Conservation (phyloP, 345 rosid species). For the Populus euphratica region DNA sequence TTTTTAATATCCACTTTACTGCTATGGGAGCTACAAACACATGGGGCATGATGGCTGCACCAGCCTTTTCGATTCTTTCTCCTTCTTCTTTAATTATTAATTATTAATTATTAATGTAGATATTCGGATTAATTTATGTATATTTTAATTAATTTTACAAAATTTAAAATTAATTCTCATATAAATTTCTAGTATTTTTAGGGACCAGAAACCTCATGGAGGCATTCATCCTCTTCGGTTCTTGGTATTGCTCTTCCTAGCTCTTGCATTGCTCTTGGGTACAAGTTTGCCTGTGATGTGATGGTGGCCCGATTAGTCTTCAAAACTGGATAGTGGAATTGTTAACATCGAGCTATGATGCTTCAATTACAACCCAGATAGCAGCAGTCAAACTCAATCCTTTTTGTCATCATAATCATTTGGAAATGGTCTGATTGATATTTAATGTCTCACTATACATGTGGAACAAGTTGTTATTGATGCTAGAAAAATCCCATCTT, state of each 20-base stretch:
- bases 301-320: neutral
- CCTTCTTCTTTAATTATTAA: no score
- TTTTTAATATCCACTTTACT: neutral
- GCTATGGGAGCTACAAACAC: neutral
- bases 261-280: neutral
- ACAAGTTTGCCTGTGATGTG: neutral
- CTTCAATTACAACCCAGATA: neutral
- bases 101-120: no score
- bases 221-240: neutral
- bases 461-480: no score
- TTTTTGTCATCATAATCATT: neutral
- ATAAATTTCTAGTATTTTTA: no score
- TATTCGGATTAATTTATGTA: rapidly evolving
- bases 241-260: neutral
- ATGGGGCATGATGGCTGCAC: neutral
- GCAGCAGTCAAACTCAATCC: neutral
- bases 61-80: neutral
- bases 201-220: no score
- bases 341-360: neutral
- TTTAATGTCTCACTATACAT: neutral
- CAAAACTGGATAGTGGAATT: neutral
- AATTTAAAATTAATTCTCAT: rapidly evolving
- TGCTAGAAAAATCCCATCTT: neutral
- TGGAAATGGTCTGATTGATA: neutral
- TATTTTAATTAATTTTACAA: rapidly evolving